Base-by-base conservation (phyloP, 805 yeast species). In the Kodamaea neixiangensis region DNA sequence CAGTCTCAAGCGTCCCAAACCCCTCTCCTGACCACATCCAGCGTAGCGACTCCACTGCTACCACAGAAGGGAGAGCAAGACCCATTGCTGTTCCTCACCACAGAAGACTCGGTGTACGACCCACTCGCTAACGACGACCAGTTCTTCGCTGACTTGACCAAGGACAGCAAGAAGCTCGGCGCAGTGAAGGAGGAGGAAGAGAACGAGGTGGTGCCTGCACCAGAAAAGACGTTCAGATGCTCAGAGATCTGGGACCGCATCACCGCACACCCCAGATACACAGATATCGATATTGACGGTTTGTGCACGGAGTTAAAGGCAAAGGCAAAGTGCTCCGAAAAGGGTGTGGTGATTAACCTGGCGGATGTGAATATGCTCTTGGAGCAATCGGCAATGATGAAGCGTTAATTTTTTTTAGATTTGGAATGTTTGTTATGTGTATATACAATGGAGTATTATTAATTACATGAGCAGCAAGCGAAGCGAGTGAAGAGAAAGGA, bases 241-340 rank as follows among this genome's bases (percentile, higher is more conserved):
- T 82, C 96, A 0, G 97, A 91, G 58, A 86, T 93, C 13, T 94
- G 99, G 99, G 98, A 93, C 68, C 80, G 98, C 63, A 87, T 94
- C 35, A 88, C 97, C 1, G 70, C 94, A 18, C 98, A 94, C 75
- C 98, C 99, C 31, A 83, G 87, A 64, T 94, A 92, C 68, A 83
- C 94, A 4, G 97, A 92, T 53, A 77, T 94, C 48, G 99, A 94
- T 67, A 92, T 94, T 57, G 97, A 93, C 64, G 96, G 97, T 2
- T 78, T 94, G 65, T 94, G 99, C 77, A 65, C 73, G 41, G 99
- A 94, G 71, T 78, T 94, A 64, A 88, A 93, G 69, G 70, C 85
- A 35, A 94, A 93, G 78, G 99, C 98, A 9, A 91, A 90, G 70
- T 94, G 99, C 73, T 86, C 96, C 11, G 97, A 93, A 63, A 73